Percentiles rank a stretch among this genome's conserved stretches.
These are phyloP conservation scores for Solanum tacnaense DNA, from an alignment of 257 asterid species.

Conservation along the genomic window DNA sequence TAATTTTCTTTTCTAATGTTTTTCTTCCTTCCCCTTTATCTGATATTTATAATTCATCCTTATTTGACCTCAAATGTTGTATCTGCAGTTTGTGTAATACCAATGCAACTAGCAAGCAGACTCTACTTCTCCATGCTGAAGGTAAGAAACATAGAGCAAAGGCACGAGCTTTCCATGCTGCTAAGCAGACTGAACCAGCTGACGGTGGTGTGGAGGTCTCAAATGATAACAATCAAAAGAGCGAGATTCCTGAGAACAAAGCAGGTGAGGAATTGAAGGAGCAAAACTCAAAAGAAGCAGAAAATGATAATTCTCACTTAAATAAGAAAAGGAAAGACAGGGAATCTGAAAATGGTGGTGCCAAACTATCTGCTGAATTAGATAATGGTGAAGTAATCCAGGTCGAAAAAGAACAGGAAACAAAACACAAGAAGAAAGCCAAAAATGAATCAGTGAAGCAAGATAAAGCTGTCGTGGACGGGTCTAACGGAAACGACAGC, in stretches of 20 bases:
- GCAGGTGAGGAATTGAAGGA: slow-evolving; percentile 20
- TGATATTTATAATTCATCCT: not conserved
- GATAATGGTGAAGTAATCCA: slow-evolving; percentile 41
- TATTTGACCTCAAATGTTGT: not conserved
- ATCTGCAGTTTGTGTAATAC: slow-evolving; percentile 76
- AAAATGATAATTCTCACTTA: slow-evolving; percentile 19
- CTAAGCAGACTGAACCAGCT: slow-evolving; percentile 42
- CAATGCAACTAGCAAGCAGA: slow-evolving; percentile 82
- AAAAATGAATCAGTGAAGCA: slow-evolving; percentile 25
- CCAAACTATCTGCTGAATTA: slow-evolving; percentile 15
- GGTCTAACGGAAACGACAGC: slow-evolving; percentile 11
- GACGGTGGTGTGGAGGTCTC: not conserved
- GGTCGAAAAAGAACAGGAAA: slow-evolving; percentile 18
- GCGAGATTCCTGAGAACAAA: slow-evolving; percentile 19
- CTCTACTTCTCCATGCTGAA: slow-evolving; percentile 88
- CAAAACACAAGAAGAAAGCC: slow-evolving; percentile 35
- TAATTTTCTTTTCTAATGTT: not conserved
- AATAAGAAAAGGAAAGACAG: slow-evolving; percentile 59
- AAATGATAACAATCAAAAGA: slow-evolving; percentile 16
- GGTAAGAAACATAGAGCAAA: slow-evolving; percentile 91
- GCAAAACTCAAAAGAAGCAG: slow-evolving; percentile 28
- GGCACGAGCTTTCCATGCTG: slow-evolving; percentile 75
- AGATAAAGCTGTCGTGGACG: slow-evolving; percentile 9
- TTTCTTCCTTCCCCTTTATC: not conserved
- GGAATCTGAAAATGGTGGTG: slow-evolving; percentile 34